Conservation (phyloP, 805 yeast genomes). For the Starmerella cellae region DNA sequence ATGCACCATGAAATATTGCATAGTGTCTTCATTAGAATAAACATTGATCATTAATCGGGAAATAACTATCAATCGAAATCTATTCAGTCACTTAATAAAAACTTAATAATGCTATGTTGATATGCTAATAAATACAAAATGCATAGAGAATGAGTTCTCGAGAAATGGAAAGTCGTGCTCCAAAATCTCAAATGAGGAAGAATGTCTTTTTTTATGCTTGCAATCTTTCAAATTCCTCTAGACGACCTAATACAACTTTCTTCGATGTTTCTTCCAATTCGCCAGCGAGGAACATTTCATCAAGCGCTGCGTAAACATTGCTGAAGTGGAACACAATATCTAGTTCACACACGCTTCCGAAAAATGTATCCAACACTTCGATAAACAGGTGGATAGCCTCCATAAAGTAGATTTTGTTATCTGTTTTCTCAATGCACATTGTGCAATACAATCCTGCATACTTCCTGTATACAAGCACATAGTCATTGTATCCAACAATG, state of each 20-base stretch:
- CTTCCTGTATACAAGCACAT: conserved; percentile 67
- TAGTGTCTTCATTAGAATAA: too few relatives aligned
- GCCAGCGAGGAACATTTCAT: conserved; percentile 81
- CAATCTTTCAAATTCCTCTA: conserved; percentile 49
- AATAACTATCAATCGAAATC: too few relatives aligned
- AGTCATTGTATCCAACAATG: conserved; percentile 56
- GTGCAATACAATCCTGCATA: conserved; percentile 88
- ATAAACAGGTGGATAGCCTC: conserved; percentile 81
- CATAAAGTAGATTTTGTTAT: conserved; percentile 69
- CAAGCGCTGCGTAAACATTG: conserved; percentile 67
- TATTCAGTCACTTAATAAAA: too few relatives aligned
- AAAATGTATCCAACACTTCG: conserved; percentile 73
- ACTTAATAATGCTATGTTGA: neutral
- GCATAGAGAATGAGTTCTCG: too few relatives aligned
- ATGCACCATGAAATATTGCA: too few relatives aligned
- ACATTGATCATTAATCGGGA: too few relatives aligned
- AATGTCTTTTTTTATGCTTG: conserved; percentile 32
- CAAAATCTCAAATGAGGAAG: too few relatives aligned
- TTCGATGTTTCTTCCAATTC: conserved; percentile 81
- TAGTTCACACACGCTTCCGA: conserved; percentile 83
- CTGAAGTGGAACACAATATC: conserved; percentile 87
- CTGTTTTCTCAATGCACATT: conserved; percentile 64
- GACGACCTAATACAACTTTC: conserved; percentile 46
- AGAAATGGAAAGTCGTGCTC: too few relatives aligned
- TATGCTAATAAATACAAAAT: too few relatives aligned